Base-by-base conservation (phyloP, 345 rosid species). In the Cardiospermum halicacabum region DNA sequence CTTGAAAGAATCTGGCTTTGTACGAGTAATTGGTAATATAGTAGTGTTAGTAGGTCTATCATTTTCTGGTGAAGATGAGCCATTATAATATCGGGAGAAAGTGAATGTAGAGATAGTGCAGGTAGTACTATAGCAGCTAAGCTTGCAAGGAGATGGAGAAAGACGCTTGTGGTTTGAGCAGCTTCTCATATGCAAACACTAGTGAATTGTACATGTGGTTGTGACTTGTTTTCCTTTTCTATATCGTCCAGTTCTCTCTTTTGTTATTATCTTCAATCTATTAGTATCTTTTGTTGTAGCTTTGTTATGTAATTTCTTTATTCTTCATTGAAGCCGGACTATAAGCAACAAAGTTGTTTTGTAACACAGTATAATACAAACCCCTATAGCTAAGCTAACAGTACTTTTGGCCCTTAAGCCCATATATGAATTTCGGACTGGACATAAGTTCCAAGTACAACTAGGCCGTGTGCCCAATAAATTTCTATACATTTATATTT, bases 151-250 rank as follows among this genome's bases (percentile, higher is more conserved):
- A 8, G n/a, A 4, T 16, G 67, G 51, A 24, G 1, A 25, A 37
- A 22, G 11, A 37, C 50, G 39, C 34, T 34, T 37, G 60, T 53
- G 68, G 68, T 53, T 11, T 0, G 22, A 15, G 18, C 58, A 24
- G 34, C 31, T 13, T 60, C 51, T 0, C 65, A 45, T 16, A 16
- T 48, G 37, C 7, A 16, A 21, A 26, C 26, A 28, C 15, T 8
- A 36, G 45, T 53, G 53, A 65, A 47, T 69, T 37, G 27, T 69
- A 60, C 60, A 8, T 56, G n/a, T 61, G 67, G 45, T 58, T 53
- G 5, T 21, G 19, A 21, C 32, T 25, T n/a, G 7, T 7, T 24
- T 45, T 5, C 7, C 19, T 42, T 63, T 55, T 36, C 27, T 15
- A 21, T 18, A 3, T 26, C 0, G 40, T 40, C 42, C 11, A 19